phyloP scores from a whole-genome alignment of 2,329 filamentous ascomycete genomes.

The Hansfordia pulvinata region DNA sequence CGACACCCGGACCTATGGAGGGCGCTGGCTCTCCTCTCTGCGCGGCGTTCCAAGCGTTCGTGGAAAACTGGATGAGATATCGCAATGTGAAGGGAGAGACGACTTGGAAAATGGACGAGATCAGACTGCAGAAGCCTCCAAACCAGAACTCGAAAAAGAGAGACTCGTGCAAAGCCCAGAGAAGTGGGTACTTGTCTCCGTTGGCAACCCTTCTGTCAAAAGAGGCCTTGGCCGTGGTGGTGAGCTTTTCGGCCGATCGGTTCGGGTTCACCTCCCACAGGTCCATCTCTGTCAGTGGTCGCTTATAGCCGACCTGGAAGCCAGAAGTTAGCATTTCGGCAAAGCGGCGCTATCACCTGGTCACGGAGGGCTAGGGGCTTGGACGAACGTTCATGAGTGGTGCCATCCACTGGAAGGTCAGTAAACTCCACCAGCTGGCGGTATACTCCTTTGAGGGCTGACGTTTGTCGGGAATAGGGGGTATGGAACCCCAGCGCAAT shows the following conservation, averaged over 20 bases:
- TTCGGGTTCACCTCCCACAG: slow-evolving; percentile 82
- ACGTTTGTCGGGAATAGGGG: slow-evolving; percentile 40
- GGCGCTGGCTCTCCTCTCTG: slow-evolving; percentile 39
- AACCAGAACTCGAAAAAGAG: slow-evolving; percentile 77
- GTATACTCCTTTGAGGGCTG: slow-evolving; percentile 52
- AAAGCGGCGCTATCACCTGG: slow-evolving; percentile 1
- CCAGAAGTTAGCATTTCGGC: slow-evolving; percentile 6
- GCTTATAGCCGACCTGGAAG: slow-evolving; percentile 64
- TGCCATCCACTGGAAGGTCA: slow-evolving; percentile 85
- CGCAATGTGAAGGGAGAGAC: slow-evolving; percentile 74
- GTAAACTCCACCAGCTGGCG: slow-evolving; percentile 58
- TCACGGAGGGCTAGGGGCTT: slow-evolving; percentile 21
- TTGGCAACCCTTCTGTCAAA: slow-evolving; percentile 56
- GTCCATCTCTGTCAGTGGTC: slow-evolving; percentile 70
- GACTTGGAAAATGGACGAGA: slow-evolving; percentile 63
- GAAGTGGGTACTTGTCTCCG: slow-evolving; percentile 59
- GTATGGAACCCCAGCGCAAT: slow-evolving; percentile 41
- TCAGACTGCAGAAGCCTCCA: slow-evolving; percentile 64
- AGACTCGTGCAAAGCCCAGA: slow-evolving; percentile 75
- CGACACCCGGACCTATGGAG: slow-evolving; percentile 61
- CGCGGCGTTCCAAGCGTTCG: slow-evolving; percentile 60
- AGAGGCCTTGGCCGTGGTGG: slow-evolving; percentile 48
- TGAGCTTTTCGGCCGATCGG: slow-evolving; percentile 57
- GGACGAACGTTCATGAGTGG: slow-evolving; percentile 76
- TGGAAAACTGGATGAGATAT: slow-evolving; percentile 76